These are phyloP conservation scores for Tulasnella sp. DNA, from an alignment of 768 basidiomycete species.

Conservation along the genomic window DNA sequence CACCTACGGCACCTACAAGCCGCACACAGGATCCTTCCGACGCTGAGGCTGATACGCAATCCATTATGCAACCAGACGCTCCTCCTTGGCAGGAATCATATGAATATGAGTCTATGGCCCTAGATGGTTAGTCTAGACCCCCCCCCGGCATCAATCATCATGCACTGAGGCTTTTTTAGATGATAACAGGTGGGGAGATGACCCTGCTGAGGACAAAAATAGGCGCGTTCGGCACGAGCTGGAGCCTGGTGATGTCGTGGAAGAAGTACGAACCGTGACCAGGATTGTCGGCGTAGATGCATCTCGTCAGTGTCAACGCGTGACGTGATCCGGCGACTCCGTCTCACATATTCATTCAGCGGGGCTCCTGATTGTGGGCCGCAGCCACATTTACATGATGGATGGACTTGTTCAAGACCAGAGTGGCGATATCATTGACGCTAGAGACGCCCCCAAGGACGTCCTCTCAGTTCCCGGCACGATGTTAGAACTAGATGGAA, in stretches of 20 bases:
- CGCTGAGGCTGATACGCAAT: conserved; percentile 52
- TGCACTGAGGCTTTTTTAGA: conserved; percentile 28
- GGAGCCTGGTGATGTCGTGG: conserved; percentile 85
- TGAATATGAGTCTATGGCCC: conserved; percentile 60
- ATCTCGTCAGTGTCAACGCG: conserved; percentile 58
- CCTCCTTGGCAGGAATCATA: conserved; percentile 73
- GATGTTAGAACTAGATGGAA: conserved; percentile 71
- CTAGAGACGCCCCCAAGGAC: conserved; percentile 74
- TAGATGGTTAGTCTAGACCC: conserved; percentile 48
- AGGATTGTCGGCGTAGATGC: conserved; percentile 88
- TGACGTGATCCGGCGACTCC: neutral
- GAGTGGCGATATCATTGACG: conserved; percentile 86
- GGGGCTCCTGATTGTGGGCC: conserved; percentile 83
- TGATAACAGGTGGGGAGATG: conserved; percentile 63
- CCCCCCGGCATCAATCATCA: neutral
- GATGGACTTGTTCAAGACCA: conserved; percentile 84
- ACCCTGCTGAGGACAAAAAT: conserved; percentile 83
- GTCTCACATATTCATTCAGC: conserved; percentile 45
- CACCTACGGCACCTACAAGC: neutral
- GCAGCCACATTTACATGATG: conserved; percentile 80
- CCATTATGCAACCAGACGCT: conserved; percentile 54
- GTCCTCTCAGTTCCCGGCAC: conserved; percentile 83
- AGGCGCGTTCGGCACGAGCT: conserved; percentile 80
- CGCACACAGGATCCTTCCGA: conserved; percentile 38
- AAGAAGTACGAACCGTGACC: conserved; percentile 80